Evolutionary conservation across 140 eudicot genomes (phyloP), one percentile per base, ranked within the genome.

Genomic region (Oenanthe javanica): DNA sequence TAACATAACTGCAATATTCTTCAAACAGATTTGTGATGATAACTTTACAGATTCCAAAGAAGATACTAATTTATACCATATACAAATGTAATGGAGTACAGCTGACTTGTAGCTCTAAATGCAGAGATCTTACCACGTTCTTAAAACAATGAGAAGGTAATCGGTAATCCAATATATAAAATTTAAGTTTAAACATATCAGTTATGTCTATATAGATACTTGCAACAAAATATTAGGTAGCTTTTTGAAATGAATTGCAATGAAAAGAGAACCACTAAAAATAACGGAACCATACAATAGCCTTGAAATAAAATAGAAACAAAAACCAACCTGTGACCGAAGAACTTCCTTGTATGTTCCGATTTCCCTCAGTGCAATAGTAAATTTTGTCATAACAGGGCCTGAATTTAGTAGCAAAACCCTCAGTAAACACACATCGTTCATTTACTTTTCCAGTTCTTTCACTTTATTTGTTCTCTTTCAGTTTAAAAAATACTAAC

Each of bases 311-410:
- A 27, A 27, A 67, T 67, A 67, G 19, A 36, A 36, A 67, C 21
- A 27, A 27, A 67, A 67, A 36, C 9, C 12, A 3, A 90, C 97
- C 96, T 90, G 97, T 52, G 97, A 92, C 52, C 97, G 91, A 88
- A 92, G 97, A 74, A 92, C 97, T 87, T 92, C 97, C 84, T 92
- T 92, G 67, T 92, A 92, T 31, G 97, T 92, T 71, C 97, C 97
- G 73, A 92, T 92, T 78, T 92, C 97, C 82, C 97, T 86, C 81
- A 92, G 82, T 55, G 97, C 97, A 82, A 92, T 92, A 36, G 97
- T 92, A 83, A 92, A 90, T 78, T 92, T 92, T 59, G 97, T 92
- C 97, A 92, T 92, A 52, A 92, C 96, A 84, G 96, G 96, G 52
- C 97, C 97, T 92, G 61, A 76, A 80, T 79, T 48, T 84, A 77